Base-by-base conservation (phyloP, 2,329 filamentous ascomycete species). In the Colletotrichum sansevieriae region DNA sequence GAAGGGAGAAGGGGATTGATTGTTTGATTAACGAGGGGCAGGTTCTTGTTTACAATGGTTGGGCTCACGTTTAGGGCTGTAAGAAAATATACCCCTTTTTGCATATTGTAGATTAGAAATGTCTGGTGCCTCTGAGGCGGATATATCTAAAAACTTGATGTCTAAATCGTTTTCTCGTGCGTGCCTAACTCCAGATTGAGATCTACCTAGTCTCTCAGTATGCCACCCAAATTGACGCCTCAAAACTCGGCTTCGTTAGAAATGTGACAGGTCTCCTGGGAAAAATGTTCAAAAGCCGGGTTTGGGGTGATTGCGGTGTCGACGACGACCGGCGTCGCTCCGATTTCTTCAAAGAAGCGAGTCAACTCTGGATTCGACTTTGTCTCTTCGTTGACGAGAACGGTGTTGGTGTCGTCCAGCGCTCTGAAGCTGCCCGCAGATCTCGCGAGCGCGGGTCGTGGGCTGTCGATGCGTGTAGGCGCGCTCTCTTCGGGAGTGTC, bases 11-110 rank as follows among this genome's bases (percentile, higher is more conserved):
- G 4, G 87, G 86, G 8, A 76, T 77, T 54, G 82, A 84, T 68
- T 90, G 87, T 72, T 73, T 89, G 72, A 84, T 90, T 54, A 85
- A 89, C 72, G 87, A 90, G 79, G 88, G 88, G 84, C 87, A 90
- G 73, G 84, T 90, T 22, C 75, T 90, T 64, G 83, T 81, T 44
- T 79, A 81, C 69, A 87, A 85, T 73, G 87, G 87, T 2, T 90
- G 87, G 88, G 83, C 83, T 65, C 87, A 90, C 80, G 81, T 87
- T 68, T 87, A 68, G 7, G 35, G 9, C 18, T 15, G 11, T 11
- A 13, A 29, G 8, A 47, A 68, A 46, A 60, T 44, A 68, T 69
- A 63, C 57, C 63, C 56, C 29, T 9, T 29, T 8, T 29, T 29
- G 33, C 56, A n/a, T 6, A n/a, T 39, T 39, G 35, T 55, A 39